Percentiles rank a stretch among this genome's conserved stretches.
These are phyloP conservation scores for Craspedostauros australis DNA, from an alignment of 108 stramenopile species.

Conservation along the genomic window DNA sequence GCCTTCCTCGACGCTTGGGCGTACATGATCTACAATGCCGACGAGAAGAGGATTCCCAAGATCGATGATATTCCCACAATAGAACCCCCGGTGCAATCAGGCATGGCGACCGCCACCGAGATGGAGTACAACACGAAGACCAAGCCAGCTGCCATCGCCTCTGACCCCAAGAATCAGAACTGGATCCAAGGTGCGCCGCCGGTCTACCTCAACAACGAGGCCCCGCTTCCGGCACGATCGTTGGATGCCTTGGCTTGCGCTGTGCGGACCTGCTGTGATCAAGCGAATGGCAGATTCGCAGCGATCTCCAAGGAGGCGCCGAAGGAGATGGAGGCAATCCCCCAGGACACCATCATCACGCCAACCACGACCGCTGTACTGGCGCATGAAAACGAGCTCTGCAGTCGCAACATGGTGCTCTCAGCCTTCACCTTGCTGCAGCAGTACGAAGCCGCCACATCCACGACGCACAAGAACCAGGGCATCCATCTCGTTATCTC, in stretches of 20 bases:
- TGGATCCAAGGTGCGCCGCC: conserved; percentile 88
- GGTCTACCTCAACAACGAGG: conserved; percentile 84
- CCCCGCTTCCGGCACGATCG: conserved; percentile 61
- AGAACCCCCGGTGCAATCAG: conserved; percentile 14
- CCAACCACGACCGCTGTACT: conserved; percentile 59
- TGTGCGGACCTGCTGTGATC: conserved; percentile 80
- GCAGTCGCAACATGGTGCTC: conserved; percentile 80
- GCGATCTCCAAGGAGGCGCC: conserved; percentile 50
- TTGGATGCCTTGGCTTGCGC: conserved; percentile 83
- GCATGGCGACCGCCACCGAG: conserved; percentile 24
- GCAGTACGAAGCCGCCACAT: conserved; percentile 47
- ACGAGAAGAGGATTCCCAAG: conserved; percentile 58
- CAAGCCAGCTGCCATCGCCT: conserved; percentile 38
- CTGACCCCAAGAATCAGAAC: conserved; percentile 72
- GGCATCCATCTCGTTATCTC: conserved; percentile 68
- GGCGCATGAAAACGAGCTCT: conserved; percentile 74
- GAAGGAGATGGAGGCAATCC: conserved; percentile 25
- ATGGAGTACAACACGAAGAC: conserved; percentile 42
- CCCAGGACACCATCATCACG: conserved; percentile 32
- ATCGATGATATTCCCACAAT: conserved; percentile 68
- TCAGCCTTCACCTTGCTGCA: conserved; percentile 70
- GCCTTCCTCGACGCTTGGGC: conserved; percentile 79
- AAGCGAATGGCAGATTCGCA: conserved; percentile 68
- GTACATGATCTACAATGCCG: conserved; percentile 83
- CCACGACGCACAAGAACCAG: conserved; percentile 47